Base-by-base conservation (phyloP, 176 grass and related monocot species). In the Cenchrus fungigraminus region DNA sequence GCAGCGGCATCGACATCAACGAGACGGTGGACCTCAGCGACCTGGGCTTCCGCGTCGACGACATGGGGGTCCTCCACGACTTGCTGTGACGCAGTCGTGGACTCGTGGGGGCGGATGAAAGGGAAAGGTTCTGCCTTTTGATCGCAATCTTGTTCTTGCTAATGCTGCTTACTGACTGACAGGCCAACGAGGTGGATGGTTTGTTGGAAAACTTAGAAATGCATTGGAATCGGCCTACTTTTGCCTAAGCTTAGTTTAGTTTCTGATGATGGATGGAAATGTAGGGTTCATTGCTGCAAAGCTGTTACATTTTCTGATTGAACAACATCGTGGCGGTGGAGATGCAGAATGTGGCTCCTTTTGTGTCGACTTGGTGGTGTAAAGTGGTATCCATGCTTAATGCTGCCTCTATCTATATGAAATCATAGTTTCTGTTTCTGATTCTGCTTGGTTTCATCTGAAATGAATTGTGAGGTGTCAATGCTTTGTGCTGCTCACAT, bases 11-110 rank as follows among this genome's bases (percentile, higher is more conserved):
- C 81, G 60, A 81, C 87, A 54, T 89, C 54, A 89, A 85, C 61
- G 75, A 87, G 42, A 6, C 84, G 28, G 89, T 87, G 67, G 79
- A 90, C 69, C 84, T 90, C 65, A 79, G 84, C 52, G 89, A 90
- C 28, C 59, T 90, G 51, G 89, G 89, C 12, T 87, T 90, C 19
- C 75, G 80, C 68, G 17, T 83, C 14, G 85, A 91, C 68, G 89
- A 87, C 52, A 73, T 79, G 80, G 89, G 81, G 11, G 46, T 84
- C 50, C 52, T 91, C 52, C 69, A 53, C 17, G 60, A 68, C 34
- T 70, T 84, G 55, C 61, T 84, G 0, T 90, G 84, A 90, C 2
- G 63, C 52, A 72, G 22, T 76, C 53, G 0, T 54, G 6, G 7
- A 40, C 37, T 40, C 37, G 37, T 40, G 37, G 37, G 3, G 65